Base-by-base conservation (phyloP, 345 rosid genomes). In the Salix suchowensis region DNA sequence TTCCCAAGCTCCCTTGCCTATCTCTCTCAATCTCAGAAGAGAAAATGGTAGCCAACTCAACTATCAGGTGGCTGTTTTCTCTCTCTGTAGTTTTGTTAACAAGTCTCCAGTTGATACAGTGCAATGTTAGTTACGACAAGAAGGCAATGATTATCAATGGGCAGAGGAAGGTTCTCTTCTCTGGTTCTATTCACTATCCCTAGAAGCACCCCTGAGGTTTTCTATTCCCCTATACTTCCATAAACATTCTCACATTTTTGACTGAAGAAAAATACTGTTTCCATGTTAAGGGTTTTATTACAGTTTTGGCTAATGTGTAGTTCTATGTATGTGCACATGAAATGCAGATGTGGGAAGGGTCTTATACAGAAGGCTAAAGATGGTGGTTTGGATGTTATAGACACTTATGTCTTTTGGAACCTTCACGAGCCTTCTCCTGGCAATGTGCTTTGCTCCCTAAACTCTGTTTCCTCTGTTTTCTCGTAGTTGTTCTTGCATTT, bases 111-210 rank as follows among this genome's bases (percentile, higher is more conserved):
- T 24, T 77, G 69, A 67, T 65, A 36, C 70, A 79, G 2, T 83
- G 91, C 81, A 78, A 39, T 21, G 89, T 90, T 7, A 80, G 76
- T 16, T 90, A 87, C 78, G 91, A 88, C 73, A 72, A 67, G 66
- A 90, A 85, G 80, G 86, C 92, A 46, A 83, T 90, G 58, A 75
- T 86, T 77, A 88, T 90, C 68, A 79, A 84, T 80, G 91, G 91
- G 9, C 81, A 81, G 36, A 85, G 82, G 67, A 90, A 84, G 83
- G 80, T 90, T 52, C 89, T 88, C 74, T 85, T 90, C 78, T 88
- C 94, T 71, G 89, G 91, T 69, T 90, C 94, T 46, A 88, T 90
- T 62, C 92, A 88, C 80, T 90, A 90, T n/a, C 68, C 94, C 94
- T n/a, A 86, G 94, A 84, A 90, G 92, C 86, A 81, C 88, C 5